Conservation (phyloP, 1,284 basidiomycete species). For the Testicularia cyperi region DNA sequence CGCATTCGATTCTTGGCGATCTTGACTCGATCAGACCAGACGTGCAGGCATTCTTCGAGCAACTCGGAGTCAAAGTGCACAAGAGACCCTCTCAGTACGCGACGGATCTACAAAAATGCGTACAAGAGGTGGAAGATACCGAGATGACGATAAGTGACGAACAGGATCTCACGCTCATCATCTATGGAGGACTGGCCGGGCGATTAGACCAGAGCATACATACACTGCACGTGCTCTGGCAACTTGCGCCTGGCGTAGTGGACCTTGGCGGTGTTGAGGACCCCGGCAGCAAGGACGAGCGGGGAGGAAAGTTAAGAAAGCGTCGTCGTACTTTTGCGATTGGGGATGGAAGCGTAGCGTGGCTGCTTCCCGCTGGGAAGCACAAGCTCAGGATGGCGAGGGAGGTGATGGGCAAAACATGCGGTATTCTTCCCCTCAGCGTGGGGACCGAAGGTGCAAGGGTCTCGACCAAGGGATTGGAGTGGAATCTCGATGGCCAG, state of each 20-base stretch:
- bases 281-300: slow-evolving; percentile 13
- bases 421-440: slow-evolving; percentile 88
- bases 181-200: slow-evolving; percentile 86
- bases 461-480: slow-evolving; percentile 77
- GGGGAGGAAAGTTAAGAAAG: slow-evolving; percentile 57
- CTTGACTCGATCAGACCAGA: slow-evolving; percentile 81
- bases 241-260: slow-evolving; percentile 65
- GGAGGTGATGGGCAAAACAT: slow-evolving; percentile 76
- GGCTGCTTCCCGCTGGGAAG: slow-evolving; percentile 78
- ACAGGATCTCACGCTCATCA: slow-evolving; percentile 64
- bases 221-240: slow-evolving; percentile 80
- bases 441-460: slow-evolving; percentile 66
- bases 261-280: slow-evolving; percentile 30
- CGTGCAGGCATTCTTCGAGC: slow-evolving; percentile 72
- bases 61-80: slow-evolving; percentile 70
- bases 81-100: slow-evolving; percentile 75
- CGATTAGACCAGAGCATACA: slow-evolving; percentile 92
- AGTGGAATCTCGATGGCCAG: slow-evolving; percentile 74
- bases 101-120: slow-evolving; percentile 93
- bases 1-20: slow-evolving; percentile 88
- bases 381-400: slow-evolving; percentile 78
- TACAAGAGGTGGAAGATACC: slow-evolving; percentile 66
- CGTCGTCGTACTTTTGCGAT: slow-evolving; percentile 72
- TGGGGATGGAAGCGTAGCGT: slow-evolving; percentile 83
- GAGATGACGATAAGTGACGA: slow-evolving; percentile 63